Conservation (phyloP, 768 basidiomycete species). For the Plicaturopsis crispa region DNA sequence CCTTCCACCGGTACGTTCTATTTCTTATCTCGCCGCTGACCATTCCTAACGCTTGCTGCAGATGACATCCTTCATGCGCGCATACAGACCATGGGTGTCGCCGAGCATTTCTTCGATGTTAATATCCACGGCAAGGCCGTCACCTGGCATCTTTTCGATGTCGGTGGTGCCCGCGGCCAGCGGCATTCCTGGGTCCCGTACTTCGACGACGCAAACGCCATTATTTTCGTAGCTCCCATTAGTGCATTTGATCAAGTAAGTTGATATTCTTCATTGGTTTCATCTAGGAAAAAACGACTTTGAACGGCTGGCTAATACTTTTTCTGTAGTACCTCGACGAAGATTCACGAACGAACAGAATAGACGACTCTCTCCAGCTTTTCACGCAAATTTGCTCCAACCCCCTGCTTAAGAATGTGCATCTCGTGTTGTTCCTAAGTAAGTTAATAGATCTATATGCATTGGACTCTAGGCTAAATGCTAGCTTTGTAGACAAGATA, state of each 20-base stretch:
- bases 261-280: conserved; percentile 2
- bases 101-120: conserved; percentile 79
- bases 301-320: conserved; percentile 5
- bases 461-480: conserved; percentile 3
- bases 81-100: conserved; percentile 85
- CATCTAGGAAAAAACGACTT: too few species aligned
- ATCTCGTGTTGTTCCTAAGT: conserved; percentile 54
- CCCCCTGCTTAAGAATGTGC: conserved; percentile 64
- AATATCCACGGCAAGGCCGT: conserved; percentile 72
- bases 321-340: conserved; percentile 70
- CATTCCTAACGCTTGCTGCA: conserved; percentile 20
- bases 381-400: conserved; percentile 85
- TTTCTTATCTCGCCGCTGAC: conserved; percentile 13
- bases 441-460: conserved; percentile 4
- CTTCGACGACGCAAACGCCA: conserved; percentile 64
- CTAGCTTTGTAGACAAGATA: conserved; percentile 50
- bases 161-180: conserved; percentile 66
- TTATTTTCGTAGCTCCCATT: conserved; percentile 74
- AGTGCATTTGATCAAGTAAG: conserved; percentile 73
- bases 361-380: conserved; percentile 83
- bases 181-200: conserved; percentile 64
- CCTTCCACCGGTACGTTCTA: conserved; percentile 58
- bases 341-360: conserved; percentile 77
- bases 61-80: conserved; percentile 88
- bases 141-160: conserved; percentile 68